Base-by-base conservation (phyloP, 805 yeast genomes). In the Starmerella scarabaei region DNA sequence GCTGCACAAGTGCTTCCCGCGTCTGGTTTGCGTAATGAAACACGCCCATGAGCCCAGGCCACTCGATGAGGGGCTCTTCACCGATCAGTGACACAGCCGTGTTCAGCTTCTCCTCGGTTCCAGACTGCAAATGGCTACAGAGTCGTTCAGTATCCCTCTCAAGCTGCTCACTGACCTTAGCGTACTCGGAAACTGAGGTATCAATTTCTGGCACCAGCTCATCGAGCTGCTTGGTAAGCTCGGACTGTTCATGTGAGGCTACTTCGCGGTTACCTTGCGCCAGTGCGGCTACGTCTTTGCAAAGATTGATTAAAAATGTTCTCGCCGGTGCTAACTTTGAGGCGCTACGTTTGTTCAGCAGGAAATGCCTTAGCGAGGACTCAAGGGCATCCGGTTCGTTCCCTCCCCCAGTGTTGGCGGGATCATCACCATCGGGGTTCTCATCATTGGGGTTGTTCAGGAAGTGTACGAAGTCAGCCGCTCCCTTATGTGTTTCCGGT, bases 241-340 rank as follows among this genome's bases (percentile, higher is more conserved):
- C 58, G 20, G n/a, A 17, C 20, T 21, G 40, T 3, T 66, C 66
- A 37, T 67, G 68, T 41, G 75, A 81, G 20, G 64, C 60, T 12
- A 59, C 49, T 48, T 75, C 71, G 12, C 71, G 61, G 55, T 86
- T 91, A n/a, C 72, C 60, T 8, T 66, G 60, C 0, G 93, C 69
- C 17, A 91, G 64, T 1, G 63, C 60, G 36, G 64, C 63, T 30
- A 88, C 53, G 53, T 91, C 99, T 18, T 58, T 58, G 31, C 81
- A 68, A 11, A 86, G 55, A 52, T 85, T 88, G 16, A 67, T 45
- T 21, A 88, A 61, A 52, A 80, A 91, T n/a, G 78, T 86, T 54
- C 85, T 84, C 0, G 95, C 97, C 0, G 99, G 99, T 27, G 83
- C 70, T 12, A 91, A 65, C 56, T 91, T 91, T 0, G 97, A 85